Base-by-base conservation (phyloP, 225 moss, liverwort and hornwort species). In the Ulota crispa region DNA sequence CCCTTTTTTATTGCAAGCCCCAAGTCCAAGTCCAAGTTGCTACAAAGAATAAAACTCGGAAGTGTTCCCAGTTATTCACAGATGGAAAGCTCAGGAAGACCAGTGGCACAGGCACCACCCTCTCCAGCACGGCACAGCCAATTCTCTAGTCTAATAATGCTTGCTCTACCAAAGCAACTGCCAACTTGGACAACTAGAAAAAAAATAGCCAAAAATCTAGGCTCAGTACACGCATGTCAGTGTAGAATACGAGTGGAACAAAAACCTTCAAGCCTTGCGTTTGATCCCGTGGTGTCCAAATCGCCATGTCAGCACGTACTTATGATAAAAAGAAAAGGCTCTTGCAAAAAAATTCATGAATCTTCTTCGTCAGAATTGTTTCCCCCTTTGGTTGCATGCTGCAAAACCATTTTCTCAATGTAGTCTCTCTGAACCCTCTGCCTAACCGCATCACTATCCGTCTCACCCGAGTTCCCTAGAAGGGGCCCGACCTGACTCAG, bases 401-500 rank as follows among this genome's bases (percentile, higher is more conserved):
- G 93, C 54, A 92, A 82, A 18, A 96, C 89, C 87, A 99, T 91
- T 84, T 92, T 99, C 80, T 96, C 94, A 34, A 99, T 72, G 52
- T 87, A 99, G 41, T 93, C 96, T 83, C 86, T 88, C 59, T 90
- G 92, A 28, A 99, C 89, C 80, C 88, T 94, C 73, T 93, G 86
- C 24, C 89, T 93, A 41, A 94, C 92, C n/a, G 85, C 88, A 75
- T 88, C 88, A 55, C 81, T 73, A 59, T 94, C 93, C 39, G 81
- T 77, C 52, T 92, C 99, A 16, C 89, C 91, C 5, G 91, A 86
- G 63, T 88, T 93, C 5, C 85, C 90, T 28, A 99, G 88, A 59
- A 99, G 93, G 73, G 99, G 99, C 61, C 95, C 95, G 78, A 95
- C 88, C 50, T 96, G 95, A 68, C 91, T 91, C 24, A 99, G 85